Evolutionary conservation across 768 basidiomycete species (phyloP), one percentile per base, ranked within the genome.

Genomic region (Auricularia heimuer): DNA sequence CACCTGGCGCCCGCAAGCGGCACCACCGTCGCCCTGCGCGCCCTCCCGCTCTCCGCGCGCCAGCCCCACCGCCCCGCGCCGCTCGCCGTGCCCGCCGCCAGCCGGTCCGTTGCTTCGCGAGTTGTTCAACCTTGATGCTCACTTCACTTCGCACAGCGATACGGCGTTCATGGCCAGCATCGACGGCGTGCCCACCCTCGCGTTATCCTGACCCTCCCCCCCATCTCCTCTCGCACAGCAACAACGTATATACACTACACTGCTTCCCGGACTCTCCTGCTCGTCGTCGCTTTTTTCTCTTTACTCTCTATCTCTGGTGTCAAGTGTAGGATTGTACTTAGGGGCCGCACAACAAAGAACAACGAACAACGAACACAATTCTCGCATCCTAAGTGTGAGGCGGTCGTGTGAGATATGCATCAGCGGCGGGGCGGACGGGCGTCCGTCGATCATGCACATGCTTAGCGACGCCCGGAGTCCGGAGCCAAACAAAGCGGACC

Each of bases 1-100:
- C 80, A 79, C 14, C 77, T 89, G 56, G 79, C 83, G 10, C 86
- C 87, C 10, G 83, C 86, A 16, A 81, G 78, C 73, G 83, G 83
- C 58, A 79, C 84, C 1, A 71, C 83, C 45, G 86, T 86, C 69
- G 74, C 88, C 45, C 77, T 88, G 24, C 85, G 82, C 69, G 83
- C 81, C 16, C 71, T 82, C 12, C 79, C 81, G 10, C 76, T 81
- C 18, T 44, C 21, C 61, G n/a, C 35, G 62, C 62, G 12, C 21
- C 36, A 12, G 62, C 62, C 29, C 2, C 29, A 29, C 29, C 29
- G 29, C 29, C 29, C 29, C 29, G 29, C 29, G 29, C 29, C 29
- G 29, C 29, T 29, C 29, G 29, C 29, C 29, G 29, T 29, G 11
- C 10, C 29, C 37, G 29, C 62, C 62, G 33, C 8, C n/a, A 11